Conservation (phyloP, 1,139 yeast genomes). For the Kodamaea alishanica region DNA sequence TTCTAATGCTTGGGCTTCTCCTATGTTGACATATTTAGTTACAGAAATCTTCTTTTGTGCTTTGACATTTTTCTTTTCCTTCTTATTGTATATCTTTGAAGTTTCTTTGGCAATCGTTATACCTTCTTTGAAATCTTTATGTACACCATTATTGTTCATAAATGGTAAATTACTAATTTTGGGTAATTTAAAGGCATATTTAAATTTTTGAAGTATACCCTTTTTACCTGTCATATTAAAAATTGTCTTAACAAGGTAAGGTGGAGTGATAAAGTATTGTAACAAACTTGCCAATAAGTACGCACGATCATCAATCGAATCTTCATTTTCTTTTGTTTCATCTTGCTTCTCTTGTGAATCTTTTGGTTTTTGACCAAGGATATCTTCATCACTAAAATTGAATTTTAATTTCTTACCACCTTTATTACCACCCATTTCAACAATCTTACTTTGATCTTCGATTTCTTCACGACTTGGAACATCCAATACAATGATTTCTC, state of each 20-base stretch:
- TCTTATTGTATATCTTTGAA: slow-evolving; percentile 36
- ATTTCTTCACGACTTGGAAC: slow-evolving; percentile 26
- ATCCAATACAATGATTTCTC: slow-evolving; percentile 70
- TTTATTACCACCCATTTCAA: slow-evolving; percentile 22
- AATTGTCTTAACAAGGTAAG: slow-evolving; percentile 64
- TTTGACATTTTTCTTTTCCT: slow-evolving; percentile 35
- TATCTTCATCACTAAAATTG: slow-evolving; percentile 31
- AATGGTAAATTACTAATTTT: slow-evolving; percentile 71
- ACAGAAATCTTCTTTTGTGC: slow-evolving; percentile 49
- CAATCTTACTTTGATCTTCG: slow-evolving; percentile 19
- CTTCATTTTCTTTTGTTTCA: slow-evolving; percentile 14
- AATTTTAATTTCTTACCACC: slow-evolving; percentile 35
- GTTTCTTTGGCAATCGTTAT: slow-evolving; percentile 58
- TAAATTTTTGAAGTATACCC: slow-evolving; percentile 42
- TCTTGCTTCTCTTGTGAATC: slow-evolving; percentile 13
- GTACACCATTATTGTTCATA: slow-evolving; percentile 49
- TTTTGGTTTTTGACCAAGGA: slow-evolving; percentile 4
- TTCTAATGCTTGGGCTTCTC: slow-evolving; percentile 54
- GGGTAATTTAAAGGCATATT: slow-evolving; percentile 68
- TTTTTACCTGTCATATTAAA: slow-evolving; percentile 39
- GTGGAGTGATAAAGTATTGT: slow-evolving; percentile 84
- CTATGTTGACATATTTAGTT: slow-evolving; percentile 76
- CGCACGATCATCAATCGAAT: slow-evolving; percentile 27
- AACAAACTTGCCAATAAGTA: slow-evolving; percentile 65
- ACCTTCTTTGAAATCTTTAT: slow-evolving; percentile 56